Evolutionary conservation across 139 green algal species (phyloP).

Genomic region (Picochlorum costavermella): DNA sequence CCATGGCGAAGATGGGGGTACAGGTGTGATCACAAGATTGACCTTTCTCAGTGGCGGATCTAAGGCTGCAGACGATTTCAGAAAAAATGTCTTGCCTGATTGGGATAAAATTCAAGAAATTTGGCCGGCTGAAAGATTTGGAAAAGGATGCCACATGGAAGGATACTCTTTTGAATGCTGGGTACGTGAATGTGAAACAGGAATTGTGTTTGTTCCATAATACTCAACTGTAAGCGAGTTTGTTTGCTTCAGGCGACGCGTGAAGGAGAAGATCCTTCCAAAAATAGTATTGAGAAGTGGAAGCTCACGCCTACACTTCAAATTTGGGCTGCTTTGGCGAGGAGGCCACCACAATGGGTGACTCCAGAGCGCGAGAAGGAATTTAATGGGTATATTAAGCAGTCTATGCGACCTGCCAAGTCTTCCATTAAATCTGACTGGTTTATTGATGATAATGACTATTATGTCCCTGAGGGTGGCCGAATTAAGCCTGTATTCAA

Average conservation of each 20-base stretch:
- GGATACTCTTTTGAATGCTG: not conserved
- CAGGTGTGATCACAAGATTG: not conserved
- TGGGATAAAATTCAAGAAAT: not conserved
- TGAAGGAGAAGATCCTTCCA: not conserved
- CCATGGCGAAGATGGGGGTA: conserved; percentile 4
- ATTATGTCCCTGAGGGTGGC: not conserved
- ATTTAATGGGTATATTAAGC: not conserved
- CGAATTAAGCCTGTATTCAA: not conserved
- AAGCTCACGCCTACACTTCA: not conserved
- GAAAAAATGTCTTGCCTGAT: not conserved
- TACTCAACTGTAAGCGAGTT: too few relatives aligned
- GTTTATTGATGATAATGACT: conserved; percentile 5
- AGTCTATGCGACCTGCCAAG: not conserved
- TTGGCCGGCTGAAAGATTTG: not conserved
- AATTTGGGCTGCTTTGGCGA: not conserved
- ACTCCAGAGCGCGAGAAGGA: not conserved
- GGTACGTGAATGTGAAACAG: too few relatives aligned
- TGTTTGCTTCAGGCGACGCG: not conserved
- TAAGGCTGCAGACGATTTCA: not conserved
- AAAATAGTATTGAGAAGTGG: not conserved
- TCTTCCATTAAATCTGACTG: not conserved
- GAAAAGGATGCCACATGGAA: not conserved
- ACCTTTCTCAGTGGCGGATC: not conserved
- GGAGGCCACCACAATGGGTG: not conserved
- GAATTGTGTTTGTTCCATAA: too few relatives aligned